These are phyloP conservation scores for Gloeopeniophorella convolvens DNA, from an alignment of 768 basidiomycete genomes.

Conservation along the genomic window DNA sequence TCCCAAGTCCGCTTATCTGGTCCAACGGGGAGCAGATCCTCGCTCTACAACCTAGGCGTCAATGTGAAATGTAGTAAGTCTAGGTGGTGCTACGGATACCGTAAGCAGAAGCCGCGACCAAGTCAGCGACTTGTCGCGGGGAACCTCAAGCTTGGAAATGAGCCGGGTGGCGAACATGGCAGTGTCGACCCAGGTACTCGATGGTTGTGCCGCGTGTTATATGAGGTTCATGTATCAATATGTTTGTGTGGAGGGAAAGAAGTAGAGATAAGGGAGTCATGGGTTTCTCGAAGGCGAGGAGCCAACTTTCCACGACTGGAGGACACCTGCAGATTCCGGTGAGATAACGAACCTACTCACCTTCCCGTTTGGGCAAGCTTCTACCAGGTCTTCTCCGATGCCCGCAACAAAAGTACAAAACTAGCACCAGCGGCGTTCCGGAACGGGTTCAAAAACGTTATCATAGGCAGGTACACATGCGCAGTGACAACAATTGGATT, in stretches of 20 bases:
- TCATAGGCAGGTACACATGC: background rate
- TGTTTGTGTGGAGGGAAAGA: too few species aligned
- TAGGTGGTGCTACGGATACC: background rate
- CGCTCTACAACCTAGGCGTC: conserved; percentile 40
- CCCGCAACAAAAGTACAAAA: background rate
- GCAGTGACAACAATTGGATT: background rate
- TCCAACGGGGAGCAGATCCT: conserved; percentile 65
- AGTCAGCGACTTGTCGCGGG: conserved; percentile 1
- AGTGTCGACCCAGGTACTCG: background rate
- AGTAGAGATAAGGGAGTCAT: too few species aligned
- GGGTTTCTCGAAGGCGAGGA: too few species aligned
- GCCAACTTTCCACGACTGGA: too few species aligned
- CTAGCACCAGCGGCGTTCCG: background rate
- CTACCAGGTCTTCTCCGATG: background rate
- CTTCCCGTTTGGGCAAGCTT: conserved; percentile 11
- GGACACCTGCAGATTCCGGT: too few species aligned
- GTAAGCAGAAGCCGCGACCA: conserved; percentile 6
- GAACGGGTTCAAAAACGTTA: too few species aligned
- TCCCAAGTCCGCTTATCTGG: conserved; percentile 61
- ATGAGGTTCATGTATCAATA: background rate
- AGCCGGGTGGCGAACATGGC: conserved; percentile 2
- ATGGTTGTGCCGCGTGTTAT: background rate
- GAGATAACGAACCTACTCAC: conserved; percentile 15
- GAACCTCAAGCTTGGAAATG: conserved; percentile 4
- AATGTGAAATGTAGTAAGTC: background rate